Evolutionary conservation across 331 rosid species (phyloP), one percentile per base, ranked within the genome.

Genomic region (Malus hybrid): DNA sequence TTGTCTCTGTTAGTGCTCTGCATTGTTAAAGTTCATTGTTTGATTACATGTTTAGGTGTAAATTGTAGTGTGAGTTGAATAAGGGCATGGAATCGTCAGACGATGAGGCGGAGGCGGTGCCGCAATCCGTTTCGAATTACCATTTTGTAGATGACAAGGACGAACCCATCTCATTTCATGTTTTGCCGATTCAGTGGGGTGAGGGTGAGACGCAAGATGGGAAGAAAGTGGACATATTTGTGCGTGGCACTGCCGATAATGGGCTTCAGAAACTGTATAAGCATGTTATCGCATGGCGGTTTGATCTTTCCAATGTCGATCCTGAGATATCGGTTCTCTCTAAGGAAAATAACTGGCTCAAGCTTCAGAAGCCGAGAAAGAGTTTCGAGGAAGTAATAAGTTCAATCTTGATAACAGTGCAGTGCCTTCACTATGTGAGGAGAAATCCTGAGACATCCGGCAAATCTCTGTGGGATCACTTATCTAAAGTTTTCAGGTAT

Each of bases 61-160:
- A 7, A 34, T 32, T 7, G 0, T 10, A 36, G n/a, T 62, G 56
- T 1, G 54, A 60, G 76, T 22, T 59, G 54, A 14, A 57, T 27
- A 2, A 22, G 76, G 59, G 3, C n/a, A 88, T 91, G 93, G 86
- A 85, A 28, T 82, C 88, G 6, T 87, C 85, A 1, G 96, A 87
- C 50, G 92, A 91, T 73, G 96, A 90, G 84, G 89, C 87, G 16
- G 90, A 88, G 84, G 83, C 85, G 71, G 61, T 76, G 36, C 85
- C 88, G 20, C 66, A 59, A 15, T 71, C 59, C 28, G 85, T 85
- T 22, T 28, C 81, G 24, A 28, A 78, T 62, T 91, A 88, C 67
- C 78, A 83, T 83, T 79, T 91, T 69, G 67, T 75, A 16, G 74
- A 84, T 74, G 85, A 84, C 8, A 78, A 70, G 57, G 71, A 32